Base-by-base conservation (phyloP, 768 basidiomycete genomes). In the Rubroboletus pulcherrimus region DNA sequence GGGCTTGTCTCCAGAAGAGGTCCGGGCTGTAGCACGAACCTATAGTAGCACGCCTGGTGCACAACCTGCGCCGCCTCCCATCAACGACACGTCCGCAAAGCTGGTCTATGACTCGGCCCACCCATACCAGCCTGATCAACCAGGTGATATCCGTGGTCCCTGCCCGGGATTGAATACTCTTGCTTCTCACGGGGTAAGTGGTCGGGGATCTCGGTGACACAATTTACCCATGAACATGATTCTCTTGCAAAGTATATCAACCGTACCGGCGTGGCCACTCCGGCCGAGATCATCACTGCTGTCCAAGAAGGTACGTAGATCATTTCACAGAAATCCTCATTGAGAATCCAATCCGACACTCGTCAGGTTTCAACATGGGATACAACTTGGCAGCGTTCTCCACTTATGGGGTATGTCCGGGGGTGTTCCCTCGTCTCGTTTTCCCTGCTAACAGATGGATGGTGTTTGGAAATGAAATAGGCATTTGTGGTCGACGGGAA, bases 401-500 rank as follows among this genome's bases (percentile, higher is more conserved):
- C 42, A 62, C 62, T 21, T 66, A 66, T 40, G 65, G 26, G 38
- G 65, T 67, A 54, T 49, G 51, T 57, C 26, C 3, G 15, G 37
- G 12, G 11, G 2, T 30, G 11, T 47, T 8, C n/a, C 12, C 1
- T 35, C 11, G 1, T 35, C 6, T n/a, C 11, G 14, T 34, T 30
- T 39, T 8, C 19, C 7, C 6, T 31, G 15, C 49, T 57, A 11
- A 66, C 33, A 1, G 2, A 49, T 19, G 33, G 7, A 33, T 43
- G 42, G 19, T 30, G 8, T 35, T 39, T 24, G 12, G 12, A 9
- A 40, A 45, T 24, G 15, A 19, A 24, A 52, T 37, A 66, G 64
- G 54, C 66, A 31, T 67, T 67, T 21, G 1, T 67, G 26, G 66
- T 67, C 6, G 66, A 67, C 15, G 66, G 66, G 4, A 66, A 67